These are phyloP conservation scores for Saururus chinensis DNA, from an alignment of 164 flowering plant species.

Conservation along the genomic window DNA sequence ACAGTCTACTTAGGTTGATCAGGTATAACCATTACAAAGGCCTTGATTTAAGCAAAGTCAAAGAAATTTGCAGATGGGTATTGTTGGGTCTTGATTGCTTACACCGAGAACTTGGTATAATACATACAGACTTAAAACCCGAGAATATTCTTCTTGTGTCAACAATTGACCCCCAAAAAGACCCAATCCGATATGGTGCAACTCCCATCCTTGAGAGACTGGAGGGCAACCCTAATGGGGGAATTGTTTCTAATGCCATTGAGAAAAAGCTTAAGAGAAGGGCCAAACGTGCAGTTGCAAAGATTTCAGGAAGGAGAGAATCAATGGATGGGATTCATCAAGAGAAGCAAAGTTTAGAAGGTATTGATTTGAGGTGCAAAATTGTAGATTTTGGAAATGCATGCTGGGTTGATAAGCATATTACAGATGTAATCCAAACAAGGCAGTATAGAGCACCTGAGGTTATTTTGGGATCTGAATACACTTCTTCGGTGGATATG, in stretches of 20 bases:
- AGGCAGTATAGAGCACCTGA: slow-evolving; percentile 97
- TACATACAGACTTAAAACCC: slow-evolving; percentile 88
- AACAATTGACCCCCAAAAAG: slow-evolving; percentile 78
- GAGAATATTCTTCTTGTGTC: slow-evolving; percentile 82
- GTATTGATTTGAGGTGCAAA: slow-evolving; percentile 77
- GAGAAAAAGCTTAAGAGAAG: slow-evolving; percentile 73
- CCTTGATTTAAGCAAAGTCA: slow-evolving; percentile 55
- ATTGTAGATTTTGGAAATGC: slow-evolving; percentile 98
- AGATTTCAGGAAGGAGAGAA: slow-evolving; percentile 52
- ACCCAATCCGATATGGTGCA: slow-evolving; percentile 57
- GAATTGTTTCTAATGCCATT: slow-evolving; percentile 32
- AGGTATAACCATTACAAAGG: slow-evolving; percentile 64
- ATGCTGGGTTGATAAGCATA: slow-evolving; percentile 70
- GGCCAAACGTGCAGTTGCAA: slow-evolving; percentile 76
- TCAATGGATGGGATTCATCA: slow-evolving; percentile 50
- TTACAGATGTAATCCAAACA: slow-evolving; percentile 80
- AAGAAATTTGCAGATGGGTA: slow-evolving; percentile 75
- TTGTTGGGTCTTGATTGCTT: slow-evolving; percentile 76
- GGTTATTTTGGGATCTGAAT: slow-evolving; percentile 68
- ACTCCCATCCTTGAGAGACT: slow-evolving; percentile 79
- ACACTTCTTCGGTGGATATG: slow-evolving; percentile 74
- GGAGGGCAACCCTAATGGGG: slow-evolving; percentile 60
- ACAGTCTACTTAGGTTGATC: slow-evolving; percentile 66
- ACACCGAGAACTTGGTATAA: slow-evolving; percentile 70
- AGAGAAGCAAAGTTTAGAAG: slow-evolving; percentile 48